Evolutionary conservation across 371 early-diverging fungal genomes (phyloP), one percentile per base, ranked within the genome.

Genomic region (Batrachochytrium dendrobatidis): DNA sequence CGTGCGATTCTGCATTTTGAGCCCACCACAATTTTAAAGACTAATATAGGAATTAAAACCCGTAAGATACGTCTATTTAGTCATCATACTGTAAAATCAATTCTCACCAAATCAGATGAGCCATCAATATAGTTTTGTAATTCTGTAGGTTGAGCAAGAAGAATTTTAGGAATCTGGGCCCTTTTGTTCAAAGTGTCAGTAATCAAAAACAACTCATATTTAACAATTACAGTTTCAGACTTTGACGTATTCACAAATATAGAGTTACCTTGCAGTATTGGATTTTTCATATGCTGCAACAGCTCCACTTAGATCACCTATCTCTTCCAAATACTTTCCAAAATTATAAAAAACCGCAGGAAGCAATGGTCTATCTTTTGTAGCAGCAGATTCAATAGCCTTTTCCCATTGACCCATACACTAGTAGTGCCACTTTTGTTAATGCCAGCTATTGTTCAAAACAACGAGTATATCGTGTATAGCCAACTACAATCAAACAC

Each of bases 271-370:
- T 45, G 46, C 46, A 24, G 46, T 12, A 26, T 45, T 45, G 3
- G 73, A 68, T 46, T 75, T 78, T 51, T 78, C 79, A 63, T 62
- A 75, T 0, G 79, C 79, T 2, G 75, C 73, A 24, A 74, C 52
- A 0, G 79, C 74, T 2, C 74, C 79, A 34, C 56, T 60, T 20
- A 34, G 49, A 51, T 78, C 79, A 1, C 71, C 74, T 29, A 61
- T 63, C 50, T 73, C 73, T 25, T 68, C 58, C 22, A 78, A 53
- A 50, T 73, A 67, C 30, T 64, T 46, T 1, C 65, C 79, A 55
- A 73, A 79, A n/a, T 71, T 66, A 55, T 63, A 67, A 34, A 66
- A 79, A 0, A 76, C 72, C 17, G 69, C 59, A 30, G 58, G 55
- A 6, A 80, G 55, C 46, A 66, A 65, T 18, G 71, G 69, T 39